Conservation (phyloP, 768 basidiomycete species). For the Lactarius quietus region DNA sequence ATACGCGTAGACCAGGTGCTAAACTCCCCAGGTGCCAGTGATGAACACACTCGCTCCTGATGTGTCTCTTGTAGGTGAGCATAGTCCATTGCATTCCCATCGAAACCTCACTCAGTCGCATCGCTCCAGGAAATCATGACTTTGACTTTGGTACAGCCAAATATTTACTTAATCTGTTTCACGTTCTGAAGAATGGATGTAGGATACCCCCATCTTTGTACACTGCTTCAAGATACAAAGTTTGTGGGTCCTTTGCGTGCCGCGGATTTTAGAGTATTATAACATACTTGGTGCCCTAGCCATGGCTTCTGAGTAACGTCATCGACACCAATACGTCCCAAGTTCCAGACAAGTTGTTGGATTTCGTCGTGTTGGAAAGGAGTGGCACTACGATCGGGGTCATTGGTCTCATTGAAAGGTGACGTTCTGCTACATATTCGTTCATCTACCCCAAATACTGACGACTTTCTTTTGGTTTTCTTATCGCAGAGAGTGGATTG, state of each 20-base stretch:
- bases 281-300: constrained; percentile 40
- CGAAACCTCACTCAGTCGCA: constrained; percentile 4
- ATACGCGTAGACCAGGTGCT: background rate
- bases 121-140: constrained; percentile 75
- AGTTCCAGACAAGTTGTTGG: constrained; percentile 57
- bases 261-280: background rate
- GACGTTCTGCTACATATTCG: constrained; percentile 19
- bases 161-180: background rate
- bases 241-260: constrained; percentile 51
- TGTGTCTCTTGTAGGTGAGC: constrained; percentile 72
- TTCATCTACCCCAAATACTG: background rate
- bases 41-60: constrained; percentile 80
- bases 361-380: constrained; percentile 65
- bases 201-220: constrained; percentile 64
- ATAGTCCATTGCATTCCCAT: background rate
- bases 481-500: constrained; percentile 74
- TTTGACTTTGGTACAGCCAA: constrained; percentile 71
- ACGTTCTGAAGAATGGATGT: background rate
- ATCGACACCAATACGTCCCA: constrained; percentile 60
- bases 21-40: constrained; percentile 64
- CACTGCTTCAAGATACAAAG: constrained; percentile 64
- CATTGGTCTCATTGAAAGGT: constrained; percentile 89
- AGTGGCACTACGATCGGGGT: constrained; percentile 70
- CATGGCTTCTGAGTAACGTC: constrained; percentile 90
- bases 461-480: background rate